Percentiles rank a stretch among this genome's conserved stretches.
Conservation (phyloP, 148 eudicot genomes). For the Dysphania ambrosioides region DNA sequence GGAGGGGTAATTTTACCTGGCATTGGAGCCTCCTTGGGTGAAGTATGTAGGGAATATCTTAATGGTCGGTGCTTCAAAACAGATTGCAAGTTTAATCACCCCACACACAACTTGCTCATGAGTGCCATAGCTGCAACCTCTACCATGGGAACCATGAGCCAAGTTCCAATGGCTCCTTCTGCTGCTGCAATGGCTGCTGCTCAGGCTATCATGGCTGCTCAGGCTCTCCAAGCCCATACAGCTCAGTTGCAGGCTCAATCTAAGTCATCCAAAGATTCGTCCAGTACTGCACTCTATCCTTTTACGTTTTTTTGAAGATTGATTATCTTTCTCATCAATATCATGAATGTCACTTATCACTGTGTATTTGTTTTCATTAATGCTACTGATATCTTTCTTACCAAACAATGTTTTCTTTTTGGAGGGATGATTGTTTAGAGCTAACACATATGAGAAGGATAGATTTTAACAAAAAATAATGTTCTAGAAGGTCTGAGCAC, state of each 20-base stretch:
- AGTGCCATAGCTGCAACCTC: constrained; percentile 82
- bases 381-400: neutral
- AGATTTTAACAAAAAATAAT: neutral
- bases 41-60: constrained; percentile 82
- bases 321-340: neutral
- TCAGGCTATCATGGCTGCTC: constrained; percentile 97
- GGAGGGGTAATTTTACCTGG: constrained; percentile 96
- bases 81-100: constrained; percentile 83
- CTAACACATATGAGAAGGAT: neutral
- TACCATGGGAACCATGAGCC: constrained; percentile 81
- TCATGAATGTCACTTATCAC: neutral
- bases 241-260: constrained; percentile 58
- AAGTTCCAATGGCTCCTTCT: constrained; percentile 96
- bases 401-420: neutral
- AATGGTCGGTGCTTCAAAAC: constrained; percentile 77
- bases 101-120: constrained; percentile 81
- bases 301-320: neutral
- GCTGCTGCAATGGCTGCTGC: constrained; percentile 99
- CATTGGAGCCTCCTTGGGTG: constrained; percentile 84
- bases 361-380: neutral
- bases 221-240: constrained; percentile 95
- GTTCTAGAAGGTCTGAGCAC: neutral
- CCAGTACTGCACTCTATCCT: constrained; percentile 36
- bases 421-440: neutral
- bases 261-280: constrained; percentile 55